Percentiles rank a stretch among this genome's conserved stretches.
These are phyloP conservation scores for Terfezia claveryi DNA, from an alignment of 495 filamentous ascomycete genomes.

Conservation along the genomic window DNA sequence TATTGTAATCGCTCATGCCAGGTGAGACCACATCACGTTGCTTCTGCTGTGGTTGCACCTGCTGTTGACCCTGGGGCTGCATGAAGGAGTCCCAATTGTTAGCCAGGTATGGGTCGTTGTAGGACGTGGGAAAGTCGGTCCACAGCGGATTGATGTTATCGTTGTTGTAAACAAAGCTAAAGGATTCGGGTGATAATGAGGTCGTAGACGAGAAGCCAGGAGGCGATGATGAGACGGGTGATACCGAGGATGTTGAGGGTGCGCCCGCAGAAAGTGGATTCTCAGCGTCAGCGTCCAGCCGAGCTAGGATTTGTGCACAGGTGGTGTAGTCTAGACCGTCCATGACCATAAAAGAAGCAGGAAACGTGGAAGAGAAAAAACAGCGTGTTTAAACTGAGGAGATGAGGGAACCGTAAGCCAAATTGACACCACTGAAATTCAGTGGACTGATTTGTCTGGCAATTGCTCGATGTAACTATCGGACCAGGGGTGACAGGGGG, in stretches of 20 bases:
- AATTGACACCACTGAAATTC: neutral
- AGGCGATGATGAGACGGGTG: conserved; percentile 14
- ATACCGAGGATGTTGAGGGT: conserved; percentile 4
- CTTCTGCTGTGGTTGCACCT: conserved; percentile 1
- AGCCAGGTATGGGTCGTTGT: neutral
- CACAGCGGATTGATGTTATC: conserved; percentile 4
- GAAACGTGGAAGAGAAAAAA: neutral
- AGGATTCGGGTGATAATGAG: conserved; percentile 19
- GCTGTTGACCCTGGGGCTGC: conserved; percentile 1
- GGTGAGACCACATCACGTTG: conserved; percentile 9
- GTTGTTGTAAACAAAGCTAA: conserved; percentile 13
- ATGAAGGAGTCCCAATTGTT: conserved; percentile 15
- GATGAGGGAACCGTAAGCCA: neutral
- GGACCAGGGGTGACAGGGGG: neutral
- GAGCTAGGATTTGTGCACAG: conserved; percentile 19
- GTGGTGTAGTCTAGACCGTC: conserved; percentile 3
- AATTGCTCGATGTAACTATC: neutral
- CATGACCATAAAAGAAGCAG: neutral
- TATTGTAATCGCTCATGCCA: conserved; percentile 13
- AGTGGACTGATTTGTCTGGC: neutral
- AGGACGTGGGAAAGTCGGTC: neutral
- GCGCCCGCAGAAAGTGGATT: conserved; percentile 1
- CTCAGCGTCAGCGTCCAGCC: conserved; percentile 16
- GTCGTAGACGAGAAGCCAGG: conserved; percentile 17
- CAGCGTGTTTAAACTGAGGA: neutral